Base-by-base conservation (phyloP, 1,284 basidiomycete genomes). In the Termitomyces sp. region DNA sequence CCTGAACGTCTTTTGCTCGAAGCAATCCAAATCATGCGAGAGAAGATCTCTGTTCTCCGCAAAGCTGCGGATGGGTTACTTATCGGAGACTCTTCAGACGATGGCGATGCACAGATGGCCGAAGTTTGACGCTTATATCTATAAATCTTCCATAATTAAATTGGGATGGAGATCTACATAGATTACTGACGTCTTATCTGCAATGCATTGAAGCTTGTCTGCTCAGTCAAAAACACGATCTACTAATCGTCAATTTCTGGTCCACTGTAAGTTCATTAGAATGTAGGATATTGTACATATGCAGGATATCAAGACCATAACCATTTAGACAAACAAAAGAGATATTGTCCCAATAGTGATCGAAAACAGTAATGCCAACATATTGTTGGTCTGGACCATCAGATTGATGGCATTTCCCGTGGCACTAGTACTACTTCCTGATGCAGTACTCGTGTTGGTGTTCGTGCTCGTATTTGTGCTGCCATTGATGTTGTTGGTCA, bases 1-100 rank as follows among this genome's bases (percentile, higher is more conserved):
- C 94, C 95, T 0, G 83, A 95, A 68, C 80, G 88, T 40, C 74
- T 99, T n/a, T 73, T 98, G 6, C 86, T 86, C 0, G 91, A 95
- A 63, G 81, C 95, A 0, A 82, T 95, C 65, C 78, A 79, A 44
- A 87, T 97, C 48, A 87, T 98, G 81, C 80, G 92, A 38, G 75
- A 77, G 39, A 98, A 98, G 70, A 84, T 98, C 43, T 71, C 78
- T 2, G 73, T 69, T 3, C 75, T 92, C 12, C 76, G 78, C 49
- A 68, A 71, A 9, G 86, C 85, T 0, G 84, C 83, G 1, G 78
- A 84, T 65, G 77, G 73, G 10, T 67, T 90, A 13, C 66, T 79
- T 24, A 38, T 45, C 36, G 41, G 36, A 12, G 66, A 66, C 49
- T 62, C 60, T 33, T 67, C 60, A 5, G 61, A 56, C 7, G 72